Evolutionary conservation across 768 basidiomycete genomes (phyloP).

Genomic region (Pleurotus tuoliensis): DNA sequence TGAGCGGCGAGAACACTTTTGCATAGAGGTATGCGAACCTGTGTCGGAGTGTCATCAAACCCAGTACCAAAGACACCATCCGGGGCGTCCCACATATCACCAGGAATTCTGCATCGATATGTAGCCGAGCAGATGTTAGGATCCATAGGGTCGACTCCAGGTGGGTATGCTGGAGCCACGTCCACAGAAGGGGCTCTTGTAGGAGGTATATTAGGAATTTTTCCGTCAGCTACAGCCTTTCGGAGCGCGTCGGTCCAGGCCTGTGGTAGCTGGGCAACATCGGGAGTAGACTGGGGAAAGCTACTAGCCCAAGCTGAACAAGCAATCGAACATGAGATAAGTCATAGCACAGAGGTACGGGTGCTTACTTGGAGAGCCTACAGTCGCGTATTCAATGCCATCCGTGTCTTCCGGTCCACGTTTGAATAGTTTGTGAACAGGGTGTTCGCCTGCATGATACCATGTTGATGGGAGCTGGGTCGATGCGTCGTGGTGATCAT

Average conservation of each 20-base stretch:
- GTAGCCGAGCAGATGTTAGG: constrained; percentile 72
- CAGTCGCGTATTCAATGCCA: constrained; percentile 43
- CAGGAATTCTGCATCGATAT: constrained; percentile 56
- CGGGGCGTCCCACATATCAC: constrained; percentile 77
- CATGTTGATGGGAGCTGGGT: constrained; percentile 40
- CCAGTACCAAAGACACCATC: constrained; percentile 58
- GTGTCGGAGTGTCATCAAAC: constrained; percentile 80
- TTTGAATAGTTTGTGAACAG: constrained; percentile 58
- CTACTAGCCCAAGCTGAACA: constrained; percentile 54
- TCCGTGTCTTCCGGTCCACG: constrained; percentile 40
- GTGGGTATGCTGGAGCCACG: constrained; percentile 40
- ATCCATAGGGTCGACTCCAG: constrained; percentile 39
- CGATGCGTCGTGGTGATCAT: constrained; percentile 26
- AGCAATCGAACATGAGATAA: background rate
- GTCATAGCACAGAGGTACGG: constrained; percentile 11
- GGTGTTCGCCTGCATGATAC: constrained; percentile 62
- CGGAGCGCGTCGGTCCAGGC: constrained; percentile 72
- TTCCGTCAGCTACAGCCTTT: constrained; percentile 58
- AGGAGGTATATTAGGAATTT: constrained; percentile 65
- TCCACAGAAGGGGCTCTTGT: constrained; percentile 29
- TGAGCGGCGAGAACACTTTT: constrained; percentile 5
- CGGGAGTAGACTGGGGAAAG: constrained; percentile 51
- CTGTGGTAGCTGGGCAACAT: constrained; percentile 49
- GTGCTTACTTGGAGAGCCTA: constrained; percentile 54
- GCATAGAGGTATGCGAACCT: constrained; percentile 20